phyloP scores from a whole-genome alignment of 2,329 filamentous ascomycete species.

The Ceratocystis harringtonii region DNA sequence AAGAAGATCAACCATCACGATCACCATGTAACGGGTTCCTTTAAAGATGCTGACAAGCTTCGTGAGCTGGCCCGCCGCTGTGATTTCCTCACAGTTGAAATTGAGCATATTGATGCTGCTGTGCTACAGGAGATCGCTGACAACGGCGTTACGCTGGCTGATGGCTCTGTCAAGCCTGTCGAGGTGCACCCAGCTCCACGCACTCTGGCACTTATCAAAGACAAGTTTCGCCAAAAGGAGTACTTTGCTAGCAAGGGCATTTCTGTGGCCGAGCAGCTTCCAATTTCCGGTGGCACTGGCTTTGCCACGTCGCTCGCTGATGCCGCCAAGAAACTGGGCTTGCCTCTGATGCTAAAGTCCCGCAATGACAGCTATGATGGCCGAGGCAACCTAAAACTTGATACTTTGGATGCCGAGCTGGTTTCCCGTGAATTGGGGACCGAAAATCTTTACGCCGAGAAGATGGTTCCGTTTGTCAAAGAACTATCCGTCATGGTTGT shows the following conservation, averaged over 20 bases:
- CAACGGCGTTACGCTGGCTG: conserved; percentile 41
- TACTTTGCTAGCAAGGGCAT: conserved; percentile 55
- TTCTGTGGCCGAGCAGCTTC: conserved; percentile 55
- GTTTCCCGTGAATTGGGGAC: conserved; percentile 48
- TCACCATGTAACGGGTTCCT: conserved; percentile 69
- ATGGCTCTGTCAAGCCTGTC: conserved; percentile 33
- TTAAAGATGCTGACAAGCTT: conserved; percentile 69
- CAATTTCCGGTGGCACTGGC: conserved; percentile 41
- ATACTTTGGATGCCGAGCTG: conserved; percentile 37
- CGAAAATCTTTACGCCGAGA: conserved; percentile 71
- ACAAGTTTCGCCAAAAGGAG: conserved; percentile 84
- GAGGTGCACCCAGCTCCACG: conserved; percentile 68
- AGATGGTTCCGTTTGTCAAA: conserved; percentile 70
- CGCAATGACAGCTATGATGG: conserved; percentile 86
- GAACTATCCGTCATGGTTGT: conserved; percentile 93
- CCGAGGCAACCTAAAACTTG: conserved; percentile 47
- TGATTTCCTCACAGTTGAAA: conserved; percentile 82
- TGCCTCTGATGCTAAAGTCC: conserved; percentile 85
- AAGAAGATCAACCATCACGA: conserved; percentile 69
- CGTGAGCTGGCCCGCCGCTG: conserved; percentile 59
- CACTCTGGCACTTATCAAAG: conserved; percentile 78
- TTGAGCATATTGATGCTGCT: conserved; percentile 86
- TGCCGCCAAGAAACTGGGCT: conserved; percentile 52
- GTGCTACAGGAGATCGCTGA: conserved; percentile 70
- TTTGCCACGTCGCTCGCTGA: conserved; percentile 46